Conservation (phyloP, 495 filamentous ascomycete genomes). For the Neohortaea acidophila region DNA sequence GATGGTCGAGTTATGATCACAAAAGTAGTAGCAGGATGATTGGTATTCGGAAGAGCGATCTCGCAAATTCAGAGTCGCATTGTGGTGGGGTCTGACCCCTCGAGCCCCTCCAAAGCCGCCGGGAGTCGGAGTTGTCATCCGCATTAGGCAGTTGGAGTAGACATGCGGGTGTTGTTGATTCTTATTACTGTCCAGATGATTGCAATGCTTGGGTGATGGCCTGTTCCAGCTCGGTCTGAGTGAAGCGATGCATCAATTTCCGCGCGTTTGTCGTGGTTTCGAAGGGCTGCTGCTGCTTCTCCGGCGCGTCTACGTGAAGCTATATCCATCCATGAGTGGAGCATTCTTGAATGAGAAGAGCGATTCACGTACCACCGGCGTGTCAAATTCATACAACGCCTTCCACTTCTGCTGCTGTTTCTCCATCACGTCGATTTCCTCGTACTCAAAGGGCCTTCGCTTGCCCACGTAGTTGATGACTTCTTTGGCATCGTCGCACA, state of each 20-base stretch:
- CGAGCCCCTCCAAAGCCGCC: too few species aligned
- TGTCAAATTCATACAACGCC: conserved; percentile 76
- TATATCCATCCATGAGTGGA: conserved; percentile 23
- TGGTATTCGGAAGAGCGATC: too few species aligned
- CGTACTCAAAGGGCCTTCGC: conserved; percentile 52
- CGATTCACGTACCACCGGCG: conserved; percentile 47
- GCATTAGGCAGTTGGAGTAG: too few species aligned
- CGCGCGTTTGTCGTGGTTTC: conserved; percentile 42
- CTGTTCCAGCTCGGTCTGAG: conserved; percentile 47
- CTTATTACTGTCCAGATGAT: too few species aligned
- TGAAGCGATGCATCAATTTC: conserved; percentile 79
- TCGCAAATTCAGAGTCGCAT: too few species aligned
- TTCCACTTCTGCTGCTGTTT: conserved; percentile 52
- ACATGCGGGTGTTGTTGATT: too few species aligned
- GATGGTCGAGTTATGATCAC: too few species aligned
- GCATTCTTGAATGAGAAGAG: background rate
- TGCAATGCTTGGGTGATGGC: too few species aligned
- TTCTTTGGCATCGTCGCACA: conserved; percentile 62
- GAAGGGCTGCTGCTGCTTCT: conserved; percentile 21
- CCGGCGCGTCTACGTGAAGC: conserved; percentile 44
- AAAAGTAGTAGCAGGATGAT: too few species aligned
- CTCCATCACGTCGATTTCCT: conserved; percentile 66
- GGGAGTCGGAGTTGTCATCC: too few species aligned
- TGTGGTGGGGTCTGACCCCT: too few species aligned
- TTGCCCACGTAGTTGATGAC: conserved; percentile 58